Evolutionary conservation across 177 flowering plant species (phyloP).

Genomic region (Telopea speciosissima): DNA sequence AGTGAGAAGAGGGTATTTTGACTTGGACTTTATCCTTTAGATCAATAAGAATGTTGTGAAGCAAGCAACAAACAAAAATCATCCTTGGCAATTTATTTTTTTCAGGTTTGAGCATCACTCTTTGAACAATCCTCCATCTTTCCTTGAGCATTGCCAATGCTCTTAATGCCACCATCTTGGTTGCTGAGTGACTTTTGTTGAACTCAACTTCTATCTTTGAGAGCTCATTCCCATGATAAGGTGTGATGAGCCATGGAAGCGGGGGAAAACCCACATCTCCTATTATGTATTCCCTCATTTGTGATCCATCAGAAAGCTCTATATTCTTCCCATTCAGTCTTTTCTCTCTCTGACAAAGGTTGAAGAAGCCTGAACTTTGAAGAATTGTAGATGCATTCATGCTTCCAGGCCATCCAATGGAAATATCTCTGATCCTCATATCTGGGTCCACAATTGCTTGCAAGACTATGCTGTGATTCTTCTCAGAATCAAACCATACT

Average conservation of each 20-base stretch:
- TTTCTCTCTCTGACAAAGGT: slow-evolving; percentile 50
- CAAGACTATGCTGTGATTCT: slow-evolving; percentile 74
- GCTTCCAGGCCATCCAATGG: slow-evolving; percentile 87
- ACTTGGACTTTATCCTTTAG: slow-evolving; percentile 62
- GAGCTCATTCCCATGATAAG: slow-evolving; percentile 56
- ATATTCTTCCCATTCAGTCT: slow-evolving; percentile 54
- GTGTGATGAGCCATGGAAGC: slow-evolving; percentile 71
- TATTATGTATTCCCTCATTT: slow-evolving; percentile 61
- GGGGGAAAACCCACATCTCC: slow-evolving; percentile 67
- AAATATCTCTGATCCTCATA: slow-evolving; percentile 71
- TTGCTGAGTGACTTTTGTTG: slow-evolving; percentile 58
- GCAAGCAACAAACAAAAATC: slow-evolving; percentile 76
- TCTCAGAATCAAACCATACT: slow-evolving; percentile 56
- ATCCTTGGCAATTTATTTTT: slow-evolving; percentile 71
- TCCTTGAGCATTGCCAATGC: slow-evolving; percentile 77
- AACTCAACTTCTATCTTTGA: slow-evolving; percentile 43
- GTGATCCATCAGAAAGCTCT: slow-evolving; percentile 40
- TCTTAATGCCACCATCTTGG: slow-evolving; percentile 52
- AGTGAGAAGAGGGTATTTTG: slow-evolving; percentile 41
- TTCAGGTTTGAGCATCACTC: slow-evolving; percentile 87
- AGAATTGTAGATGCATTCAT: slow-evolving; percentile 44
- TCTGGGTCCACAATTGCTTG: slow-evolving; percentile 80
- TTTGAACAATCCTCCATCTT: slow-evolving; percentile 69
- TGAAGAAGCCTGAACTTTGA: slow-evolving; percentile 48
- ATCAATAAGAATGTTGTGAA: slow-evolving; percentile 79